A percentile compares a stretch with the other conserved stretches of the same genome.
Evolutionary conservation across 768 basidiomycete species (phyloP).

Genomic region (Chalciporus sphaerocephalus): DNA sequence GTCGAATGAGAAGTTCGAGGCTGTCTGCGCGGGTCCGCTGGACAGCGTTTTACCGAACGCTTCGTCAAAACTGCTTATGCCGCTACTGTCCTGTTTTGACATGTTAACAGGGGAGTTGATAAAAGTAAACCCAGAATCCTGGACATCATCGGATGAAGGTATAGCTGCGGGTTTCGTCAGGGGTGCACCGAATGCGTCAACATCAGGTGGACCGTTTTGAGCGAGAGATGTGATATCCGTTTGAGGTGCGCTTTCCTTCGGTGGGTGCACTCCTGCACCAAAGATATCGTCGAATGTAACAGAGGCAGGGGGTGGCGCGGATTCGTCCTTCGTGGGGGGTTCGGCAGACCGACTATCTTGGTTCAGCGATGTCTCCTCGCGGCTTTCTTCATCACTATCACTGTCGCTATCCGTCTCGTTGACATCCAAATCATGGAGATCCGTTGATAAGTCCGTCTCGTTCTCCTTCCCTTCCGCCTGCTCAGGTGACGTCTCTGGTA

Average conservation of each 20-base stretch:
- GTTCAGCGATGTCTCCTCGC: slow-evolving; percentile 22
- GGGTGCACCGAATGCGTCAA: slow-evolving; percentile 41
- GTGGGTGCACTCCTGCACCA: slow-evolving; percentile 31
- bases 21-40: slow-evolving; percentile 31
- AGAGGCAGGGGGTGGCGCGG: slow-evolving; percentile 4
- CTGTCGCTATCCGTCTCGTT: slow-evolving; percentile 53
- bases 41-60: slow-evolving; percentile 56
- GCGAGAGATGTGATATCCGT: slow-evolving; percentile 13
- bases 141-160: slow-evolving; percentile 14
- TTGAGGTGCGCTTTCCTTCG: slow-evolving; percentile 14
- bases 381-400: slow-evolving; percentile 45
- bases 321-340: slow-evolving; percentile 11
- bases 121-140: slow-evolving; percentile 20
- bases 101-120: slow-evolving; percentile 13
- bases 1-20: slow-evolving; percentile 56
- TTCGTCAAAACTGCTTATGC: slow-evolving; percentile 67
- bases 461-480: slow-evolving; percentile 29
- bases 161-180: slow-evolving; percentile 15
- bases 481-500: slow-evolving; percentile 11
- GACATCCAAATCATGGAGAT: slow-evolving; percentile 55
- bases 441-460: slow-evolving; percentile 51
- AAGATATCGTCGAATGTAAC: slow-evolving; percentile 57
- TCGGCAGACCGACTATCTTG: slow-evolving; percentile 19
- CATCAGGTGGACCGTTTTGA: slow-evolving; percentile 17
- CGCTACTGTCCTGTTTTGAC: slow-evolving; percentile 18